Conservation (phyloP, 495 filamentous ascomycete genomes). For the Lasiosphaeria hispida region DNA sequence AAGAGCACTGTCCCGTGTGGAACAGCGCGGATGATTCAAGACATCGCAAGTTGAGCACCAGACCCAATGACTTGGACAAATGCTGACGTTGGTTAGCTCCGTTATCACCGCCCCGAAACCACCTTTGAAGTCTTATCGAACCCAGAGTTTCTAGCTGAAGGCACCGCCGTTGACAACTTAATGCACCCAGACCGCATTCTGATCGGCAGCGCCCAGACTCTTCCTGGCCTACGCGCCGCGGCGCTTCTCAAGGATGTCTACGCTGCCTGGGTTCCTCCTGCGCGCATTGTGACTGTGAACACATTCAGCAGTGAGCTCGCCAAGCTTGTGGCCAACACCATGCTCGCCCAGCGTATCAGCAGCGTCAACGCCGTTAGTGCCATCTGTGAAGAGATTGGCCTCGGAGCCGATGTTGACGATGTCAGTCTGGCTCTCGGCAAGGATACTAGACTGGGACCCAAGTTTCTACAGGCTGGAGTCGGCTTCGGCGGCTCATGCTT, state of each 20-base stretch:
- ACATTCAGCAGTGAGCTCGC: constrained; percentile 78
- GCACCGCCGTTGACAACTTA: constrained; percentile 70
- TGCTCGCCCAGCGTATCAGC: constrained; percentile 80
- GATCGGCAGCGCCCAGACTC: constrained; percentile 65
- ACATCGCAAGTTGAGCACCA: constrained; percentile 50
- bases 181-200: constrained; percentile 72
- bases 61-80: not conserved
- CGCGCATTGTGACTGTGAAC: constrained; percentile 68
- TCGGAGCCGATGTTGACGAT: constrained; percentile 66
- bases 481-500: constrained; percentile 85
- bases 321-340: constrained; percentile 77
- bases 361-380: constrained; percentile 79
- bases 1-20: constrained; percentile 81
- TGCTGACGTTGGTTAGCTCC: constrained; percentile 31
- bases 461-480: constrained; percentile 73
- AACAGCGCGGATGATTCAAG: constrained; percentile 67
- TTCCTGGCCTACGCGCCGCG: constrained; percentile 59
- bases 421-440: constrained; percentile 66
- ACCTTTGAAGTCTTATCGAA: constrained; percentile 78
- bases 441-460: constrained; percentile 67
- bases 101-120: constrained; percentile 53
- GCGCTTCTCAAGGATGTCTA: constrained; percentile 63
- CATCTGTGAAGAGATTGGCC: constrained; percentile 73
- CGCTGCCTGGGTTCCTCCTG: constrained; percentile 64
- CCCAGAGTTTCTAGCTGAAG: constrained; percentile 80